Evolutionary conservation across 805 yeast species (phyloP), one percentile per base, ranked within the genome.

Genomic region (Vanderwaltozyma tropicalis): DNA sequence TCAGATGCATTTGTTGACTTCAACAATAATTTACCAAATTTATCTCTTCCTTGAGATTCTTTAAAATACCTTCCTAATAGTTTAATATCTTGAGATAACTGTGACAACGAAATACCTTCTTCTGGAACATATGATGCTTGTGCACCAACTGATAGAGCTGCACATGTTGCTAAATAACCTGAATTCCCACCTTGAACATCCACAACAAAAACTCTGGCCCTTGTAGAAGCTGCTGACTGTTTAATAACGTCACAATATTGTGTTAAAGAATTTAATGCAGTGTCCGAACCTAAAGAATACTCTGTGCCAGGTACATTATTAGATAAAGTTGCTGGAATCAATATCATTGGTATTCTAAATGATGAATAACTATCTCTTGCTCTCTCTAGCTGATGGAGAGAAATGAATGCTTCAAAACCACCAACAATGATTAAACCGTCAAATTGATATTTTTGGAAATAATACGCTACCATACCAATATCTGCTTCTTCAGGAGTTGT

Each of bases 181-280:
- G 84, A 78, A 59, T 82, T 76, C 36, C 92, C 92, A 50, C 92
- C 92, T 64, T 82, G 92, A 22, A 78, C 81, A 53, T 82, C 92
- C 43, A 82, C 83, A 27, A 82, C 84, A 52, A 82, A 82, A 10
- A 78, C 80, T 59, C 89, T 69, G 50, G 80, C 74, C 67, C 89
- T 71, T 1, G 86, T 72, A 14, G 88, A 79, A 11, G 84, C 71
- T 6, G 92, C 89, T 25, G 80, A 72, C 58, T 82, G 88, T 51
- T 79, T 78, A 35, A 80, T 75, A n/a, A 78, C 74, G 53, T 80
- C 89, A 67, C 87, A 80, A 59, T 80, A 80, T 38, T 74, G 68
- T 56, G 78, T 75, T 53, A 80, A 64, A 28, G 78, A 69, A 56
- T 80, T 80, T 54, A 80, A 63, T 61, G 88, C 79, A 4, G 89